Conservation (phyloP, 805 yeast genomes). For the Metschnikowia vanudenii region DNA sequence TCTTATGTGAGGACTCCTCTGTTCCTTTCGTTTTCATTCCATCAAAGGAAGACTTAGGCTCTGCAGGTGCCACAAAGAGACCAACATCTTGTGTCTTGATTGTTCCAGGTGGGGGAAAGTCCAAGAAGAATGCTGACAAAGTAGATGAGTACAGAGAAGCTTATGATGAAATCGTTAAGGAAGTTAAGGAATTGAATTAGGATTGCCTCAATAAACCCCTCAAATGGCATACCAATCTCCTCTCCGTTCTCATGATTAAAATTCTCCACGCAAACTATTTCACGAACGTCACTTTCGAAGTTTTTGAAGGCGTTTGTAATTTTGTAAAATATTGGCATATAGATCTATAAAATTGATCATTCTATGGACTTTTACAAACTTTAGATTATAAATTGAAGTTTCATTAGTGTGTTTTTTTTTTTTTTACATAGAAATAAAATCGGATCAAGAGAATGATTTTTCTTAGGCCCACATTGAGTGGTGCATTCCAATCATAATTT, state of each 20-base stretch:
- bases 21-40: constrained; percentile 95
- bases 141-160: constrained; percentile 87
- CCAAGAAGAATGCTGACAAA: constrained; percentile 67
- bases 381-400: too few species aligned
- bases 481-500: too few species aligned
- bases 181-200: constrained; percentile 50
- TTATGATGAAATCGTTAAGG: constrained; percentile 92
- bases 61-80: constrained; percentile 98
- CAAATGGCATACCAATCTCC: constrained; percentile 1
- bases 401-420: too few species aligned
- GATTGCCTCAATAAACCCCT: neutral
- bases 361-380: neutral
- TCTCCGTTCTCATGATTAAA: neutral
- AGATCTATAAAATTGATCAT: constrained; percentile 4
- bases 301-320: constrained; percentile 1
- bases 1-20: constrained; percentile 88
- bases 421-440: too few species aligned
- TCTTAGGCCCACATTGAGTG: too few species aligned
- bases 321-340: constrained; percentile 17
- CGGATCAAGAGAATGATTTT: too few species aligned
- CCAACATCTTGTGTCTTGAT: constrained; percentile 98
- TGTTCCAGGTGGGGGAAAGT: constrained; percentile 91
- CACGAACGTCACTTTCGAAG: neutral
- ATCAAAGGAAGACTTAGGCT: constrained; percentile 96
- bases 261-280: neutral